Evolutionary conservation across 306 rosid species (phyloP).

Genomic region (Vigna mungo): DNA sequence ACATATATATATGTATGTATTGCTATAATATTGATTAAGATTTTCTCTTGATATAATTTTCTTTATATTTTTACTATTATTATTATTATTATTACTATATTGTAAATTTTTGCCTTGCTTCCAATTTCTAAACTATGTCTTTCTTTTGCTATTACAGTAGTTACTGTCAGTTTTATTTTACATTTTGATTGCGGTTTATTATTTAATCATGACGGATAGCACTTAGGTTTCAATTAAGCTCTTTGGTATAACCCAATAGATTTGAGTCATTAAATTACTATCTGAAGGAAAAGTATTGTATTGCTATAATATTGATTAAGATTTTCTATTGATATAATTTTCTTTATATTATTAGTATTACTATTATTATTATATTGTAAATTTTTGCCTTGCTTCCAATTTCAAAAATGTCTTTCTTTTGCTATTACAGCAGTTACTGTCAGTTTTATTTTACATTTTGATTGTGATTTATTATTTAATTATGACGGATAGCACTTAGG

Average conservation of each 20-base stretch:
- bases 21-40: neutral
- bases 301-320: neutral
- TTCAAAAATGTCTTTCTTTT: neutral
- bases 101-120: conserved; percentile 11
- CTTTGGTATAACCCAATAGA: neutral
- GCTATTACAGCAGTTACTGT: neutral
- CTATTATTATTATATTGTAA: neutral
- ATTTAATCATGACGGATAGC: conserved; percentile 22
- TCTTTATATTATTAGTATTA: neutral
- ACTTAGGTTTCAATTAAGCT: conserved; percentile 11
- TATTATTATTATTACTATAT: neutral
- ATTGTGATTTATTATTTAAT: conserved; percentile 30
- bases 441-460: conserved; percentile 30
- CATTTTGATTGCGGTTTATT: conserved; percentile 36
- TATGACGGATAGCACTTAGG: neutral
- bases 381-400: conserved; percentile 16
- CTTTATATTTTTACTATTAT: neutral
- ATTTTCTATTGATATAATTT: neutral
- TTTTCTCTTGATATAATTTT: neutral
- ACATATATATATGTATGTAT: neutral
- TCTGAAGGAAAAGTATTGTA: neutral
- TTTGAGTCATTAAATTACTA: neutral
- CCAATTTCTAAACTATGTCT: neutral
- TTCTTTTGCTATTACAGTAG: neutral
- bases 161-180: neutral